These are phyloP conservation scores for Fallopia convolvulus DNA, from an alignment of 148 eudicot species.

Conservation along the genomic window DNA sequence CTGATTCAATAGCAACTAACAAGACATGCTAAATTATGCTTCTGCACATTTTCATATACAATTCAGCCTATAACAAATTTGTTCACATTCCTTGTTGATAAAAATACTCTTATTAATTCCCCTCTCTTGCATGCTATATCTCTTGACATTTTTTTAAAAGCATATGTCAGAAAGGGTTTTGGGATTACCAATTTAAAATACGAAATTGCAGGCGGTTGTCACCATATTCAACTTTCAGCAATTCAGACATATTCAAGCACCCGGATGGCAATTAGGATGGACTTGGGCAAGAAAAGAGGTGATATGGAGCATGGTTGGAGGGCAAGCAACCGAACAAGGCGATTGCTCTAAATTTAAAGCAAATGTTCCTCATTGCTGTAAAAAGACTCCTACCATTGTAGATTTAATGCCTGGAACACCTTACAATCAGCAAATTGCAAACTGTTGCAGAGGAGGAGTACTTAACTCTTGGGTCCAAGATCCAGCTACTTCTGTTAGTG, in stretches of 20 bases:
- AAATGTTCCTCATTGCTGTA: constrained; percentile 55
- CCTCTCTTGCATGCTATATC: not conserved
- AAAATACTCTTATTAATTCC: not conserved
- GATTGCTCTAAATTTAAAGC: constrained; percentile 59
- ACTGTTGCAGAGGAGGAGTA: constrained; percentile 66
- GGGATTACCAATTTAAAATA: not conserved
- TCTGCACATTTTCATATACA: not conserved
- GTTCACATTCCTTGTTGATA: not conserved
- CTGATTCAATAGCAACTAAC: not conserved
- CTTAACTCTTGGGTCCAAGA: constrained; percentile 52
- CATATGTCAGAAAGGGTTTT: not conserved
- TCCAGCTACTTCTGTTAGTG: constrained; percentile 31
- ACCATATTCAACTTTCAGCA: constrained; percentile 51
- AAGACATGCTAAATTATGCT: not conserved
- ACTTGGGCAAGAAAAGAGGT: constrained; percentile 63
- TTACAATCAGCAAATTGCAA: constrained; percentile 44
- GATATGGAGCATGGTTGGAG: constrained; percentile 51
- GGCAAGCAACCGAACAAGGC: constrained; percentile 67
- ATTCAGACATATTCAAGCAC: constrained; percentile 57
- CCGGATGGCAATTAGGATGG: constrained; percentile 69
- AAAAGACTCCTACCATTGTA: constrained; percentile 43
- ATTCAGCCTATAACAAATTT: not conserved
- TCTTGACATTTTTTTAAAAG: not conserved
- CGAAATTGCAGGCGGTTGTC: constrained; percentile 27
- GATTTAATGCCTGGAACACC: constrained; percentile 61